A percentile compares a stretch with the other conserved stretches of the same genome.
phyloP scores from a whole-genome alignment of 2,329 filamentous ascomycete genomes.

The Alternaria viburni region DNA sequence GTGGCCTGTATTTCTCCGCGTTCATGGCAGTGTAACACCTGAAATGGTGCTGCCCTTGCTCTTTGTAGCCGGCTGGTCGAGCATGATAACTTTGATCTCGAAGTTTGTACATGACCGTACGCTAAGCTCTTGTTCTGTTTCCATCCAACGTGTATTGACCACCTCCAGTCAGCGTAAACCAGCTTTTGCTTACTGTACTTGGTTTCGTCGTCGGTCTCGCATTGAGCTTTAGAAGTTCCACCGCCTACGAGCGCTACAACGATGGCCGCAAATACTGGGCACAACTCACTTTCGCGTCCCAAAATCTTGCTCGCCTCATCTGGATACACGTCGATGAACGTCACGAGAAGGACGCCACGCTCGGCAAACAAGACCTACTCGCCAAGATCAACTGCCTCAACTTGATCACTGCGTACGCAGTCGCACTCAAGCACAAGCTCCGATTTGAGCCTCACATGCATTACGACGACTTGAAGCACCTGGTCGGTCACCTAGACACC shows the following conservation, averaged over 20 bases:
- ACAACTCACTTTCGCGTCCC: constrained; percentile 60
- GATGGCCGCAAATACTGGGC: constrained; percentile 69
- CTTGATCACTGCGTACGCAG: constrained; percentile 75
- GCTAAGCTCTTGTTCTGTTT: not conserved
- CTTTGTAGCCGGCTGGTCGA: constrained; percentile 70
- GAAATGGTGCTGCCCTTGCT: constrained; percentile 74
- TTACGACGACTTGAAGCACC: constrained; percentile 73
- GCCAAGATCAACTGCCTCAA: constrained; percentile 72
- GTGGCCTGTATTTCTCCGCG: constrained; percentile 74
- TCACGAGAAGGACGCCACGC: constrained; percentile 50
- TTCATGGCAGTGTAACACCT: constrained; percentile 76
- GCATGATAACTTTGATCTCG: constrained; percentile 62
- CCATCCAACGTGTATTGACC: not conserved
- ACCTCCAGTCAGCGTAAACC: constrained; percentile 62
- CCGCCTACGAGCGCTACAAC: constrained; percentile 73
- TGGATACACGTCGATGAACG: constrained; percentile 79
- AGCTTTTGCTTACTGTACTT: constrained; percentile 73
- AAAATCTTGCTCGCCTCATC: constrained; percentile 72
- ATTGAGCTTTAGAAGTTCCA: constrained; percentile 75
- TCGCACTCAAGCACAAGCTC: constrained; percentile 79
- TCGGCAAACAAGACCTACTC: constrained; percentile 70
- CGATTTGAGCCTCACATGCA: constrained; percentile 81
- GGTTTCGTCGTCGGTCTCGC: constrained; percentile 82
- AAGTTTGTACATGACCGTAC: constrained; percentile 50
- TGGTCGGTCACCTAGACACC: constrained; percentile 75